phyloP scores from a whole-genome alignment of 2,329 filamentous ascomycete species.

The Colletotrichum tropicale region DNA sequence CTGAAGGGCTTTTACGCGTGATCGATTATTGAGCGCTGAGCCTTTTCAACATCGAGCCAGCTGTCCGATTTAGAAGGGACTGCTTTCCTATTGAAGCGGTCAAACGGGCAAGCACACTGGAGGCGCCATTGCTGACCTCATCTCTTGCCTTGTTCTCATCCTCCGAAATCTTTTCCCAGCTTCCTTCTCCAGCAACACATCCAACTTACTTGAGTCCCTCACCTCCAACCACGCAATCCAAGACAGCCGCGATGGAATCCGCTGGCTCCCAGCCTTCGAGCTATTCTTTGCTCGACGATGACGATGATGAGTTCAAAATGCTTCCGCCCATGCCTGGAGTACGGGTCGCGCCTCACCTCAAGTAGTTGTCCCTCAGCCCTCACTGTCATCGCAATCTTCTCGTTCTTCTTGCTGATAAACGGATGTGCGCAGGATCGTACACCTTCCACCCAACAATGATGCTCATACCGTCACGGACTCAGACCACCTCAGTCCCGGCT shows the following conservation, averaged over 20 bases:
- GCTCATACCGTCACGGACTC: neutral
- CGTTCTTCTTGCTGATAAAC: neutral
- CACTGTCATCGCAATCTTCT: neutral
- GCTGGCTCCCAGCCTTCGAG: neutral
- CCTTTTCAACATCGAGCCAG: neutral
- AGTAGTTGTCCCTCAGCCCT: neutral
- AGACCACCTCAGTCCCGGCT: neutral
- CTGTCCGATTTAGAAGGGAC: neutral
- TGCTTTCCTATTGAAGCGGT: neutral
- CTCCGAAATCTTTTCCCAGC: neutral
- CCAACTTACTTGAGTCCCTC: neutral
- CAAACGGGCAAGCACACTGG: neutral
- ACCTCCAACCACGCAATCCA: neutral
- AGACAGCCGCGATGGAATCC: neutral
- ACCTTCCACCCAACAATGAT: neutral
- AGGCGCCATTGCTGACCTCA: neutral
- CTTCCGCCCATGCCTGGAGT: neutral
- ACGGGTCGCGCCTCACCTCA: neutral
- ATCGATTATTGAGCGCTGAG: neutral
- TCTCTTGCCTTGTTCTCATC: neutral
- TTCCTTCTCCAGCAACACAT: neutral
- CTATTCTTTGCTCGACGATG: neutral
- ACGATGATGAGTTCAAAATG: neutral
- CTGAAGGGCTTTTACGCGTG: neutral
- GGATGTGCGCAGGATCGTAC: neutral